Conservation (phyloP, 2,329 filamentous ascomycete genomes). For the Penicillium sp. region DNA sequence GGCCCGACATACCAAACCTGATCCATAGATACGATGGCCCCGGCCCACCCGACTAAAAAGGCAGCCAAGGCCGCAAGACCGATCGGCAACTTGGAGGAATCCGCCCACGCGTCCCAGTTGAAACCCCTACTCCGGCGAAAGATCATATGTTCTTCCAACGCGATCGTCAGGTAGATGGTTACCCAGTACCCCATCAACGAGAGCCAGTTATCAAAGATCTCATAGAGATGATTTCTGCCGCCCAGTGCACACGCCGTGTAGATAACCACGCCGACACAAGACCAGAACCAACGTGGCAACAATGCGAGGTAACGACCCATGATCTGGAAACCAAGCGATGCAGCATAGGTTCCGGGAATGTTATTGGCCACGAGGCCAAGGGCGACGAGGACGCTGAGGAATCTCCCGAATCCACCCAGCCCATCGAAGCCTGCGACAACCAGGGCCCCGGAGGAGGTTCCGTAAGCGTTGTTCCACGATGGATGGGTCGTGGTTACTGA, state of each 20-base stretch:
- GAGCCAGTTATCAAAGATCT: conserved; percentile 43
- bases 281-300: conserved; percentile 41
- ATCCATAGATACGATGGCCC: conserved; percentile 33
- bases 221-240: conserved; percentile 37
- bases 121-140: conserved; percentile 40
- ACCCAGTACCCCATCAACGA: conserved; percentile 45
- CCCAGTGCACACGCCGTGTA: conserved; percentile 39
- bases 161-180: conserved; percentile 37
- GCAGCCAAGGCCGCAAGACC: conserved; percentile 36
- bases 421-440: conserved; percentile 32
- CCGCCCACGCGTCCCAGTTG: conserved; percentile 38
- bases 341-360: conserved; percentile 39
- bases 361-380: conserved; percentile 42
- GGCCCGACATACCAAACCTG: conserved; percentile 35
- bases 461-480: conserved; percentile 24
- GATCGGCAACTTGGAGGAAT: conserved; percentile 33
- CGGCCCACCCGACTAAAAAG: conserved; percentile 33
- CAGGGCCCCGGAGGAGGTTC: conserved; percentile 33
- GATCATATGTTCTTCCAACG: conserved; percentile 39
- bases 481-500: conserved; percentile 30
- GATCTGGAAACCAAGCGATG: conserved; percentile 38
- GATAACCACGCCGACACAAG: conserved; percentile 37
- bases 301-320: conserved; percentile 29
- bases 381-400: conserved; percentile 38
- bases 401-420: conserved; percentile 37